Conservation (phyloP, 768 basidiomycete species). For the Collybia sordida region DNA sequence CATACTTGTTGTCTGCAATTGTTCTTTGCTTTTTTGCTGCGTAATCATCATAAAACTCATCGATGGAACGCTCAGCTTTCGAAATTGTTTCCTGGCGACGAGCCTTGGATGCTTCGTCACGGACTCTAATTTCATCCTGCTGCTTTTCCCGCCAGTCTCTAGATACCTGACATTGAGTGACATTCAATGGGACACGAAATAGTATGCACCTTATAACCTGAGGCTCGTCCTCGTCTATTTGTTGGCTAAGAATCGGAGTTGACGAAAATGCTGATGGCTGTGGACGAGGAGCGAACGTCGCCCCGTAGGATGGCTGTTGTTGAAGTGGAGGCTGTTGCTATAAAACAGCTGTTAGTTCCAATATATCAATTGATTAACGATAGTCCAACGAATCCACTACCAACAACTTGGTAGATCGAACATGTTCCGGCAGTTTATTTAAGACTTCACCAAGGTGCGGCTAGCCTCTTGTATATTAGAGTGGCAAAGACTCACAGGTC, state of each 20-base stretch:
- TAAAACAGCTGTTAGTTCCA: not conserved
- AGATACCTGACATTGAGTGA: constrained; percentile 1
- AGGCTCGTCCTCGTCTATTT: constrained; percentile 76
- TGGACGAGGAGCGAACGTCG: constrained; percentile 76
- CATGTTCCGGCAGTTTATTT: no score
- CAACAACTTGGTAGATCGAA: no score
- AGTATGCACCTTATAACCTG: constrained; percentile 77
- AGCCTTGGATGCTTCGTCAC: constrained; percentile 78
- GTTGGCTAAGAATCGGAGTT: constrained; percentile 72
- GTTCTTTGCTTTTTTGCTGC: constrained; percentile 84
- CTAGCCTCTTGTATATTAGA: no score
- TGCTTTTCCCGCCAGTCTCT: constrained; percentile 91
- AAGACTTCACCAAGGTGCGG: no score
- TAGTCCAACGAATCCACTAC: not conserved
- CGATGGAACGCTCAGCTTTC: constrained; percentile 83
- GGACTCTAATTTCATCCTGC: constrained; percentile 74
- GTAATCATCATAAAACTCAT: constrained; percentile 90
- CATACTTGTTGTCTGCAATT: constrained; percentile 95
- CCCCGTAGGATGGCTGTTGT: constrained; percentile 38
- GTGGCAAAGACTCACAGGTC: constrained; percentile 27
- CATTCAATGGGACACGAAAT: not conserved
- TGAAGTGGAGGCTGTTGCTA: constrained; percentile 31
- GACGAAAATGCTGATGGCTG: constrained; percentile 69
- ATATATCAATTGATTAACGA: not conserved
- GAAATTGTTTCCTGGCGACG: constrained; percentile 81